phyloP scores from a whole-genome alignment of 1,284 basidiomycete species.

The Cryptococcus wingfieldii region DNA sequence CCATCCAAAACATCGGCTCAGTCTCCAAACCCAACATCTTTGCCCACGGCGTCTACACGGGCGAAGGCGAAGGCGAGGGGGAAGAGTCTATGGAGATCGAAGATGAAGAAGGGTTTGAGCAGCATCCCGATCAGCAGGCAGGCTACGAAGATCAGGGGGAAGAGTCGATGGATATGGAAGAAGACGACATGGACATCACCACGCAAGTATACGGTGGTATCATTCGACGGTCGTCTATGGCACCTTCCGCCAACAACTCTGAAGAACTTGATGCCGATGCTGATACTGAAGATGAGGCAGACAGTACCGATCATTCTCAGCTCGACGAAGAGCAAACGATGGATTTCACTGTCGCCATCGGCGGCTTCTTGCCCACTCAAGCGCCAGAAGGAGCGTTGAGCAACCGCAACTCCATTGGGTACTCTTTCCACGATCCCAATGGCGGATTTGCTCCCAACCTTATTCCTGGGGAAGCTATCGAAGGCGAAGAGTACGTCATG shows the following conservation, averaged over 20 bases:
- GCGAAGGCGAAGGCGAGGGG: constrained; percentile 51
- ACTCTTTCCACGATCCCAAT: constrained; percentile 36
- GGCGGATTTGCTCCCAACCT: constrained; percentile 28
- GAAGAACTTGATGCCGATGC: constrained; percentile 24
- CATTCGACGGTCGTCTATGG: constrained; percentile 16
- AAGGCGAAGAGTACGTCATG: constrained; percentile 40
- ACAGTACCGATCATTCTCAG: constrained; percentile 1
- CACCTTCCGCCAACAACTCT: constrained; percentile 7
- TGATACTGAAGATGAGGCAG: constrained; percentile 15
- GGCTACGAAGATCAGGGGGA: constrained; percentile 24
- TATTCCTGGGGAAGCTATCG: constrained; percentile 22
- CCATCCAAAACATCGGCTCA: constrained; percentile 23
- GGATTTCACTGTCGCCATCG: constrained; percentile 50
- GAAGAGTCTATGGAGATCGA: constrained; percentile 59
- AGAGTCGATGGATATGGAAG: constrained; percentile 23
- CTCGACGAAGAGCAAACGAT: constrained; percentile 47
- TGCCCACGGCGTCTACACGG: constrained; percentile 17
- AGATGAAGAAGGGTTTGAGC: constrained; percentile 13
- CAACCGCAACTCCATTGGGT: constrained; percentile 42
- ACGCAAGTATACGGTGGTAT: constrained; percentile 39
- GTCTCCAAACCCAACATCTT: constrained; percentile 15
- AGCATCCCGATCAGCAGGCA: not conserved
- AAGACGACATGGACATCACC: constrained; percentile 47
- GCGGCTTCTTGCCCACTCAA: constrained; percentile 41
- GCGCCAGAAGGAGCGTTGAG: constrained; percentile 39